Percentiles rank a stretch among this genome's conserved stretches.
Conservation (phyloP, 202 grass and related monocot species). For the Setaria viridis region DNA sequence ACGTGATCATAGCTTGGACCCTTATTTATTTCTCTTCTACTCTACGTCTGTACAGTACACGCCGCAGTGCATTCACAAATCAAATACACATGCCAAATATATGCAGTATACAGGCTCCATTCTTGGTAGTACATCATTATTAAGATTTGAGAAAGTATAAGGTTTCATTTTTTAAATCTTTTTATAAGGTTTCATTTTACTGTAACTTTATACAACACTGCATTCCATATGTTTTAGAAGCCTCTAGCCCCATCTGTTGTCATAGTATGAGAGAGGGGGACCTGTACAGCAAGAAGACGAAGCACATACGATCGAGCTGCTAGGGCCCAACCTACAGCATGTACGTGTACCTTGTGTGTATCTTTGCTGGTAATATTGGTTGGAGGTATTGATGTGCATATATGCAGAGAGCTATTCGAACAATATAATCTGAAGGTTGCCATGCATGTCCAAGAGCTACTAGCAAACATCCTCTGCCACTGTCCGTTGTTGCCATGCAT, state of each 20-base stretch:
- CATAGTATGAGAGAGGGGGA: not conserved
- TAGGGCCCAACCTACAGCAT: conserved; percentile 3
- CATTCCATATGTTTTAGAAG: not conserved
- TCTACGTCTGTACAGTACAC: not conserved
- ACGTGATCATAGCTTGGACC: conserved; percentile 42
- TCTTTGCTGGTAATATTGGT: conserved; percentile 29
- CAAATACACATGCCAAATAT: not conserved
- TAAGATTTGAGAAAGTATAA: no score
- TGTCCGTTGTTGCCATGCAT: conserved; percentile 42
- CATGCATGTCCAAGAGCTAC: conserved; percentile 35
- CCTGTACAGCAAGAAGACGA: conserved; percentile 34
- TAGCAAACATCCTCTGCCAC: conserved; percentile 36
- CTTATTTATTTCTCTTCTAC: conserved; percentile 3
- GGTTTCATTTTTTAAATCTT: not conserved
- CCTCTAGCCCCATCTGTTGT: not conserved
- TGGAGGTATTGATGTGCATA: not conserved
- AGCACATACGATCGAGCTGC: not conserved
- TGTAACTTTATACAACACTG: not conserved
- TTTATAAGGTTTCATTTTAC: not conserved
- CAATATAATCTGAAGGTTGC: not conserved
- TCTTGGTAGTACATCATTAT: no score
- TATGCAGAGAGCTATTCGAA: not conserved
- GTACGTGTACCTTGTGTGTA: not conserved
- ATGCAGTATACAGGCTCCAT: not conserved
- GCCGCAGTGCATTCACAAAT: not conserved